A percentile compares a stretch with the other conserved stretches of the same genome.
Conservation (phyloP, 2,329 filamentous ascomycete species). For the Pseudogymnoascus sp. region DNA sequence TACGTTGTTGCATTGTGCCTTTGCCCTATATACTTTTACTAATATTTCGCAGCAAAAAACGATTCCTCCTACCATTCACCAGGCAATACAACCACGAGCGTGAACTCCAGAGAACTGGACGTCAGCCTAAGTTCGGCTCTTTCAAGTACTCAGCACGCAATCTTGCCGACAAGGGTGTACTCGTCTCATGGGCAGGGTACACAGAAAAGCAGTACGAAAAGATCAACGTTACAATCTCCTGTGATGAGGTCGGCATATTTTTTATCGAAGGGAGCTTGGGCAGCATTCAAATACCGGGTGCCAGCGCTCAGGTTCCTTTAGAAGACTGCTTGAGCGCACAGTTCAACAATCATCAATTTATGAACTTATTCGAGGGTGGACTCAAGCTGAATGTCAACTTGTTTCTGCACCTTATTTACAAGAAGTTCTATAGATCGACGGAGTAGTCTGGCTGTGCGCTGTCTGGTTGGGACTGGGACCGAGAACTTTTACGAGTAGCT, state of each 20-base stretch:
- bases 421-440: constrained; percentile 85
- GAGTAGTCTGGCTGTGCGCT: not conserved
- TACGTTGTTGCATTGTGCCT: constrained; percentile 33
- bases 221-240: constrained; percentile 88
- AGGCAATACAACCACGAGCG: constrained; percentile 98
- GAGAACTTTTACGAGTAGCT: not conserved
- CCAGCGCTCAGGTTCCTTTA: constrained; percentile 78
- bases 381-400: constrained; percentile 93
- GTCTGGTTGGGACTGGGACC: not conserved
- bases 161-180: constrained; percentile 84
- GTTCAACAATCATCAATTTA: constrained; percentile 93
- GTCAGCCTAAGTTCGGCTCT: constrained; percentile 93
- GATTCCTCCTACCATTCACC: constrained; percentile 91
- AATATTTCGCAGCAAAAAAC: constrained; percentile 58
- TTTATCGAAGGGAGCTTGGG: constrained; percentile 84
- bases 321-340: constrained; percentile 94
- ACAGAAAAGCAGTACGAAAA: constrained; percentile 78
- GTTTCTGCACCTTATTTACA: constrained; percentile 92
- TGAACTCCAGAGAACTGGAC: constrained; percentile 84
- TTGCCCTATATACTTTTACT: not conserved
- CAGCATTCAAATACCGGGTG: constrained; percentile 92
- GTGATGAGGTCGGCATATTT: constrained; percentile 90
- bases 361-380: constrained; percentile 82
- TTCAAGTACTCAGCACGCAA: constrained; percentile 94
- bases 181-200: constrained; percentile 86